Conservation (phyloP, 2,329 filamentous ascomycete genomes). For the Penicillium sclerotiorum region DNA sequence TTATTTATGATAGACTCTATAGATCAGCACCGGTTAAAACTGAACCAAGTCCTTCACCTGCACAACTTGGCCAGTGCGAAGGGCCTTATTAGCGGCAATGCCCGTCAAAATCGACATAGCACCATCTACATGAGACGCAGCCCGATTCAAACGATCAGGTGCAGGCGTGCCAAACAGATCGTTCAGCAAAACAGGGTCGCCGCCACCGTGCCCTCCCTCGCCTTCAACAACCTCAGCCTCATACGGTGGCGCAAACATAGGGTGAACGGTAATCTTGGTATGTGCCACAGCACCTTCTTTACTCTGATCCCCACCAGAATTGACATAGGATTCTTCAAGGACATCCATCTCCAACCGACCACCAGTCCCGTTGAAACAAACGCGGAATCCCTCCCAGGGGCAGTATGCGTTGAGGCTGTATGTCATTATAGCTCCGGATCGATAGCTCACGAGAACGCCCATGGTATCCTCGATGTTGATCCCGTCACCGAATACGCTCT, state of each 20-base stretch:
- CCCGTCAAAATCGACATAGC: slow-evolving; percentile 63
- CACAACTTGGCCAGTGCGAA: slow-evolving; percentile 60
- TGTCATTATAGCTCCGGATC: slow-evolving; percentile 59
- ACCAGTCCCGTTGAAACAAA: slow-evolving; percentile 50
- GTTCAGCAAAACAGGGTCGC: slow-evolving; percentile 59
- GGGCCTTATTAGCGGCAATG: slow-evolving; percentile 61
- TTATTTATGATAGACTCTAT: neutral
- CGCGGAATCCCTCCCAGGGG: slow-evolving; percentile 50
- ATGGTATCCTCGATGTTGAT: slow-evolving; percentile 68
- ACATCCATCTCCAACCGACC: slow-evolving; percentile 64
- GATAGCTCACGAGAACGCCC: slow-evolving; percentile 61
- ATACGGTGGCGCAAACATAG: slow-evolving; percentile 59
- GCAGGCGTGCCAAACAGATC: slow-evolving; percentile 57
- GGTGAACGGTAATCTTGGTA: slow-evolving; percentile 46
- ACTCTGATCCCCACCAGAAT: slow-evolving; percentile 59
- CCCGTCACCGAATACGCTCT: slow-evolving; percentile 64
- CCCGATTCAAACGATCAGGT: slow-evolving; percentile 55
- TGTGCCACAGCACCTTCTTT: slow-evolving; percentile 31
- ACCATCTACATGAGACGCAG: slow-evolving; percentile 62
- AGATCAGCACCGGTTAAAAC: slow-evolving; percentile 4
- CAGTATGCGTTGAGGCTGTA: slow-evolving; percentile 61
- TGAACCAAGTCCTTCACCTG: slow-evolving; percentile 53
- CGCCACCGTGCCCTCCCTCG: slow-evolving; percentile 61
- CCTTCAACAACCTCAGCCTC: slow-evolving; percentile 58
- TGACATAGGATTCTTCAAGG: slow-evolving; percentile 62